Evolutionary conservation across 768 basidiomycete genomes (phyloP).

Genomic region (Hygrophorus pudorinus): DNA sequence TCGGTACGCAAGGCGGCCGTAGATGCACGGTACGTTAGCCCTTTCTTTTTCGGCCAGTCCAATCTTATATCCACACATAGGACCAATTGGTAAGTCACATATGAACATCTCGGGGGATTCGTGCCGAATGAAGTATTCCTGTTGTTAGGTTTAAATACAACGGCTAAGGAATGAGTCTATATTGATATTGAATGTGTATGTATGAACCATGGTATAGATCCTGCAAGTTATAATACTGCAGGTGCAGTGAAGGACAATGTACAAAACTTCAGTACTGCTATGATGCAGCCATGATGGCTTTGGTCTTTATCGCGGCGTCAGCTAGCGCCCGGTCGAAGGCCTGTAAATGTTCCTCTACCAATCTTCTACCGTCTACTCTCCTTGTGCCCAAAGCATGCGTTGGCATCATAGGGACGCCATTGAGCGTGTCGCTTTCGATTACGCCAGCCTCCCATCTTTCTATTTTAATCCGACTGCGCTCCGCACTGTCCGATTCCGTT

Average conservation of each 20-base stretch:
- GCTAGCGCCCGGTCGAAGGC: conserved; percentile 66
- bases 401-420: conserved; percentile 20
- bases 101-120: neutral
- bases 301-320: conserved; percentile 68
- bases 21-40: conserved; percentile 43
- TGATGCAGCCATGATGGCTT: conserved; percentile 73
- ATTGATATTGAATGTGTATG: conserved; percentile 4
- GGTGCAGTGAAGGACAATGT: conserved; percentile 9
- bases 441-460: conserved; percentile 73
- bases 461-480: conserved; percentile 64
- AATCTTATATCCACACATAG: conserved; percentile 16
- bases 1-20: conserved; percentile 84
- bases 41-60: neutral
- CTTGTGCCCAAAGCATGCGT: conserved; percentile 21
- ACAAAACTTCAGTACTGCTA: conserved; percentile 3
- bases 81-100: conserved; percentile 37
- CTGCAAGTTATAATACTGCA: conserved; percentile 15
- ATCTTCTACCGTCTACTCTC: conserved; percentile 54
- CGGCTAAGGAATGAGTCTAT: conserved; percentile 27
- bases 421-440: conserved; percentile 27
- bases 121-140: neutral
- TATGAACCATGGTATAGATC: conserved; percentile 12
- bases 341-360: conserved; percentile 70
- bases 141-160: conserved; percentile 53
- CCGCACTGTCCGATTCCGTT: conserved; percentile 77